These are phyloP conservation scores for Hymenoscyphus salicellus DNA, from an alignment of 2,329 filamentous ascomycete species.

Conservation along the genomic window DNA sequence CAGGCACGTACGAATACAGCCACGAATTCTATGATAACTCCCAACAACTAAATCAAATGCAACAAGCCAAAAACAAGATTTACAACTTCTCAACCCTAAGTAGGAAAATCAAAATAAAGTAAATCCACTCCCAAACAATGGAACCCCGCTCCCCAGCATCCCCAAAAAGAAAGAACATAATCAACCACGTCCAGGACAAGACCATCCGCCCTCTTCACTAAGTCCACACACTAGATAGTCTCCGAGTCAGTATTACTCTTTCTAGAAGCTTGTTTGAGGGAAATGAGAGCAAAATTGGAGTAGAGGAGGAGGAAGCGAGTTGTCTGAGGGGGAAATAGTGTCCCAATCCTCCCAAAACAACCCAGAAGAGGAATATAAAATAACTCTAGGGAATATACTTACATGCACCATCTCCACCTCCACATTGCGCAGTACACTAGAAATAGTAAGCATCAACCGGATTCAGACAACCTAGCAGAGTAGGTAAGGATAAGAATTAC, in stretches of 20 bases:
- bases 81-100: background rate
- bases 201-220: background rate
- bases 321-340: too few relatives aligned
- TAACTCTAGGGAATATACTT: too few relatives aligned
- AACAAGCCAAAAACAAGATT: background rate
- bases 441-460: background rate
- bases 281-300: too few relatives aligned
- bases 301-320: too few relatives aligned
- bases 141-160: background rate
- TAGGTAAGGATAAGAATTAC: background rate
- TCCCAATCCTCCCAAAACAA: too few relatives aligned
- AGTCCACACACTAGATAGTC: too few relatives aligned
- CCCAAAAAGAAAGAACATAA: too few relatives aligned
- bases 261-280: too few relatives aligned
- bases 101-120: background rate
- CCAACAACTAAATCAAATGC: background rate
- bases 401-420: background rate
- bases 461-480: background rate
- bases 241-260: too few relatives aligned
- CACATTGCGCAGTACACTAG: background rate
- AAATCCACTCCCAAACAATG: background rate
- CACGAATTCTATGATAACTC: too few relatives aligned
- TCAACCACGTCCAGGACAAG: background rate
- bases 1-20: too few relatives aligned
- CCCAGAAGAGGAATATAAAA: background rate